Evolutionary conservation across 257 asterid species (phyloP).

Genomic region (Salvia splendens): DNA sequence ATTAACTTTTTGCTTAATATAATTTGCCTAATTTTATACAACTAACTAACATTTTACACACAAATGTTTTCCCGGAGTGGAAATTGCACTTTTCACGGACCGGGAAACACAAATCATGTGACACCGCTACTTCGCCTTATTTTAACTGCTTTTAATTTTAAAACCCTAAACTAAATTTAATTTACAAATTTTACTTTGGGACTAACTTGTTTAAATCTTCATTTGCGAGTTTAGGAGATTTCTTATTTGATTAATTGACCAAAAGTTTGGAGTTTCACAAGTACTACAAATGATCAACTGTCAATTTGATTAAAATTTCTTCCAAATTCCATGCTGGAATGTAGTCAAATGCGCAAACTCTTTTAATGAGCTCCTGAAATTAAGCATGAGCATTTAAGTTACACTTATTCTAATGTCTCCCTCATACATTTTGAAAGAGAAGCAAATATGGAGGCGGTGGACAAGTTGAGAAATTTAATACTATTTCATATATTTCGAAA

Average conservation of each 20-base stretch:
- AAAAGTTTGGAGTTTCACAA: neutral
- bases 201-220: too few species aligned
- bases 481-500: too few species aligned
- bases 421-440: too few species aligned
- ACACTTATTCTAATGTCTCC: too few species aligned
- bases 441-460: too few species aligned
- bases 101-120: constrained; percentile 32
- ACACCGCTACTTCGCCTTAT: constrained; percentile 15
- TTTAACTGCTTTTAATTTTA: neutral
- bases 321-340: constrained; percentile 19
- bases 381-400: neutral
- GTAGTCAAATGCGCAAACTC: constrained; percentile 34
- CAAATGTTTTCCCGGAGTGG: constrained; percentile 18
- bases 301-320: constrained; percentile 9
- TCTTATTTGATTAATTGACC: neutral
- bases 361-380: constrained; percentile 20
- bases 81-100: neutral
- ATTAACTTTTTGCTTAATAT: constrained; percentile 20
- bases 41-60: neutral
- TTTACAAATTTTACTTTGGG: constrained; percentile 7
- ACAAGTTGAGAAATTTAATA: too few species aligned
- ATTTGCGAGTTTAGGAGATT: neutral
- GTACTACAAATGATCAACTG: neutral
- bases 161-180: neutral
- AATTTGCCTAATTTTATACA: constrained; percentile 22